A percentile compares a stretch with the other conserved stretches of the same genome.
These are phyloP conservation scores for Aaosphaeria arxii DNA, from an alignment of 2,329 filamentous ascomycete genomes.

Conservation along the genomic window DNA sequence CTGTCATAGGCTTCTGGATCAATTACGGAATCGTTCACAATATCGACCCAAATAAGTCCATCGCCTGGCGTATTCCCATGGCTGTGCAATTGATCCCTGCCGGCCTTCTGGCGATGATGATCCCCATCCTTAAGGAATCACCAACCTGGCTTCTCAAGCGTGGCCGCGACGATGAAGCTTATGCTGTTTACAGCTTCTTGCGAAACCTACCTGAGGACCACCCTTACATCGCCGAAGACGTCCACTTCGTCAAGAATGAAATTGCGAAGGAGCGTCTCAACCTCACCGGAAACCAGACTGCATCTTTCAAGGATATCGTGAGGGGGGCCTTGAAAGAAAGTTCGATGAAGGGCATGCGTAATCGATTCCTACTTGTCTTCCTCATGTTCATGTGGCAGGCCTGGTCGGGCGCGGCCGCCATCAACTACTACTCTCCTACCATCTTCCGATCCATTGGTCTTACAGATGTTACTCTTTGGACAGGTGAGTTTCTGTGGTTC, in stretches of 20 bases:
- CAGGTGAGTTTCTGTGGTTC: slow-evolving; percentile 22
- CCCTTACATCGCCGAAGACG: slow-evolving; percentile 38
- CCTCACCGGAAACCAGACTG: slow-evolving; percentile 21
- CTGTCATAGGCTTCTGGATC: slow-evolving; percentile 45
- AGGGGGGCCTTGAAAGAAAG: slow-evolving; percentile 30
- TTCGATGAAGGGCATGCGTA: slow-evolving; percentile 37
- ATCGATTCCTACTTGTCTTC: slow-evolving; percentile 40
- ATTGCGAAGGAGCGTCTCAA: slow-evolving; percentile 29
- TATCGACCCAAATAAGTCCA: slow-evolving; percentile 44
- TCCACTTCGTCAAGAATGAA: slow-evolving; percentile 27
- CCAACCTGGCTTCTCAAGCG: slow-evolving; percentile 30
- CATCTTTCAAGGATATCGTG: slow-evolving; percentile 25
- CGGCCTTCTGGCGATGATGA: slow-evolving; percentile 31
- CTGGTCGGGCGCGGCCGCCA: slow-evolving; percentile 31
- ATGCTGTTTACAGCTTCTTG: slow-evolving; percentile 40
- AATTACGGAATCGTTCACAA: slow-evolving; percentile 40
- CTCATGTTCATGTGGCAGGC: slow-evolving; percentile 41
- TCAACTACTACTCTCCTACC: slow-evolving; percentile 37
- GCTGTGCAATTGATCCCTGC: slow-evolving; percentile 45
- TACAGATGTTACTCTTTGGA: slow-evolving; percentile 34
- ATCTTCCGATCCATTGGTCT: slow-evolving; percentile 37
- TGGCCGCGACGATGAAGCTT: slow-evolving; percentile 37
- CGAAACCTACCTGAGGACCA: slow-evolving; percentile 45
- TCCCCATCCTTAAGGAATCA: slow-evolving; percentile 32
- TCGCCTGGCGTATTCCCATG: slow-evolving; percentile 63